Percentiles rank a stretch among this genome's conserved stretches.
Conservation (phyloP, 1,284 basidiomycete genomes). For the Naganishia sp. region DNA sequence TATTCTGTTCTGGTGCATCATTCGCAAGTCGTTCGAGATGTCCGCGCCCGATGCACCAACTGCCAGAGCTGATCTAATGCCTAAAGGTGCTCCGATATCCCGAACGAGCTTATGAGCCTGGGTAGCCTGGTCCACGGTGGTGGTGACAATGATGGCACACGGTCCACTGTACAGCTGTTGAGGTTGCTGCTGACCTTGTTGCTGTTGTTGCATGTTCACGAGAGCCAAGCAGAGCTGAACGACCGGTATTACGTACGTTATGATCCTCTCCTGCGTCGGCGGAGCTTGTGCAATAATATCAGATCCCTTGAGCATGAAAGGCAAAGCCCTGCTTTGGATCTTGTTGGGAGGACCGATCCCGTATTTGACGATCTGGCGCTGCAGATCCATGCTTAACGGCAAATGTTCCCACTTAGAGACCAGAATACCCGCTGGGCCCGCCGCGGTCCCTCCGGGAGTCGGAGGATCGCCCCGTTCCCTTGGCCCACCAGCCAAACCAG, state of each 20-base stretch:
- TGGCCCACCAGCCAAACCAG: slow-evolving; percentile 29
- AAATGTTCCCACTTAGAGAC: slow-evolving; percentile 97
- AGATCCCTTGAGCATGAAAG: slow-evolving; percentile 83
- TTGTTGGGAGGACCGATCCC: slow-evolving; percentile 98
- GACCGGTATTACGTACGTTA: slow-evolving; percentile 91
- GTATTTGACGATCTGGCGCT: slow-evolving; percentile 87
- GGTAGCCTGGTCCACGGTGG: slow-evolving; percentile 96
- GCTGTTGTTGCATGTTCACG: slow-evolving; percentile 55
- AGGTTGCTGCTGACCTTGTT: slow-evolving; percentile 31
- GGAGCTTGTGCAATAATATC: slow-evolving; percentile 99
- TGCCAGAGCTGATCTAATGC: slow-evolving; percentile 81
- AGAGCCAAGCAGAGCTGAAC: slow-evolving; percentile 75
- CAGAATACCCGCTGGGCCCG: slow-evolving; percentile 72
- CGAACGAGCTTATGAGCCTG: slow-evolving; percentile 94
- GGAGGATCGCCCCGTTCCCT: slow-evolving; percentile 21
- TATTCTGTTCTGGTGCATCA: slow-evolving; percentile 84
- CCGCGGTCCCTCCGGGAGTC: slow-evolving; percentile 55
- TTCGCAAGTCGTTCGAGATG: slow-evolving; percentile 72
- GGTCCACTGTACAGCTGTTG: slow-evolving; percentile 70
- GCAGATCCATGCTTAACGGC: slow-evolving; percentile 77
- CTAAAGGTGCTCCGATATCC: slow-evolving; percentile 86
- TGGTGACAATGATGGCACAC: slow-evolving; percentile 87
- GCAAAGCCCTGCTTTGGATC: slow-evolving; percentile 93
- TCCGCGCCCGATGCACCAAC: slow-evolving; percentile 73
- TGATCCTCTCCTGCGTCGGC: slow-evolving; percentile 96